Evolutionary conservation across 1,284 basidiomycete species (phyloP).

Genomic region (Coniferiporia weirii): DNA sequence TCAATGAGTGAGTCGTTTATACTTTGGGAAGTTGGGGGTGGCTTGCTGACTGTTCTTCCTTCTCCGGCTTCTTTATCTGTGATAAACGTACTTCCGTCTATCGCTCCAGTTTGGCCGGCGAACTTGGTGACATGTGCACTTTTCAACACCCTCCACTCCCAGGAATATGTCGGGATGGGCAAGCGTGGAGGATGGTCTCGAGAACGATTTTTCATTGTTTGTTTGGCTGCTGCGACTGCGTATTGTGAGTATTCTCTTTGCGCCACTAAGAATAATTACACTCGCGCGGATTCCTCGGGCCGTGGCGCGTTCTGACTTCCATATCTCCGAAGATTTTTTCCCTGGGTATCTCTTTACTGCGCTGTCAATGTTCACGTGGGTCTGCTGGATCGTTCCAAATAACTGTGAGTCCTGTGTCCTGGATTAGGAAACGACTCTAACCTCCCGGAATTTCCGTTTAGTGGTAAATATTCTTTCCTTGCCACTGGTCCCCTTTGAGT

Average conservation of each 20-base stretch:
- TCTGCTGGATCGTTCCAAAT: constrained; percentile 33
- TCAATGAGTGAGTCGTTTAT: constrained; percentile 54
- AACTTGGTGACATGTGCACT: constrained; percentile 52
- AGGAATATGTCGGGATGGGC: constrained; percentile 27
- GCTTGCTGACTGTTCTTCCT: neutral
- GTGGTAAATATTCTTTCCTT: neutral
- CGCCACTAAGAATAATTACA: constrained; percentile 5
- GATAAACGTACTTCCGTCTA: neutral
- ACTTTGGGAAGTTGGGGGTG: neutral
- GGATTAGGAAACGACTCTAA: neutral
- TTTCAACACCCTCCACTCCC: constrained; percentile 50
- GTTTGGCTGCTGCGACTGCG: constrained; percentile 26
- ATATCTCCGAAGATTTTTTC: constrained; percentile 21
- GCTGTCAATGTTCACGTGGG: constrained; percentile 34
- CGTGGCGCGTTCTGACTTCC: neutral
- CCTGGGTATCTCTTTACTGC: constrained; percentile 32
- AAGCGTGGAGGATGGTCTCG: constrained; percentile 26
- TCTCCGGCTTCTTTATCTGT: neutral
- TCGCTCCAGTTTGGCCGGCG: constrained; percentile 59
- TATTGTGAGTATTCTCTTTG: constrained; percentile 34
- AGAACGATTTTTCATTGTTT: constrained; percentile 32
- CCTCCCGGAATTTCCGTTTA: neutral
- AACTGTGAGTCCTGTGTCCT: constrained; percentile 13
- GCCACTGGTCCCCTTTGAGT: neutral
- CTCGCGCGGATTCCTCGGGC: neutral